Conservation (phyloP, 1,139 yeast genomes). For the Chernovozyma aurita region DNA sequence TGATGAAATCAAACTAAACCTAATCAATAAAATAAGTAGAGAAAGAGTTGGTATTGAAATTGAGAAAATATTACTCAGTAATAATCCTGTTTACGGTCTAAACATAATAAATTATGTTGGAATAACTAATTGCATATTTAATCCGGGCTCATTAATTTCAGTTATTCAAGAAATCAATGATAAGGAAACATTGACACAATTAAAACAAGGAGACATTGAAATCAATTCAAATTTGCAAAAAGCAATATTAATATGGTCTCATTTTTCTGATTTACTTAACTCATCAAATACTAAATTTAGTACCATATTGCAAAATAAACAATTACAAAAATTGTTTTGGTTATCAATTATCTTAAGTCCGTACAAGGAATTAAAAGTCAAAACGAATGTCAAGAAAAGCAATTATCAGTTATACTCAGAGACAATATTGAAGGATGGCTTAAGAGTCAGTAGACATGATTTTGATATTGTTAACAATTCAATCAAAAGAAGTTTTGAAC, state of each 20-base stretch:
- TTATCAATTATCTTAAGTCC: conserved; percentile 45
- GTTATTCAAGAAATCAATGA: conserved; percentile 18
- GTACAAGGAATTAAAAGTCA: conserved; percentile 37
- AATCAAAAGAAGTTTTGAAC: conserved; percentile 14
- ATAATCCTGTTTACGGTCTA: conserved; percentile 62
- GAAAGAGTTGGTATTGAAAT: conserved; percentile 90
- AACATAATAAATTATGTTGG: conserved; percentile 50
- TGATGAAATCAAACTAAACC: conserved; percentile 51
- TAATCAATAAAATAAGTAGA: conserved; percentile 72
- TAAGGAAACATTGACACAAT: neutral
- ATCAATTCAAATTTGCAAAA: neutral
- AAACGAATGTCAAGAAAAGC: conserved; percentile 34
- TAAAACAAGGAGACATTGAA: neutral
- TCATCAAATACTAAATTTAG: neutral
- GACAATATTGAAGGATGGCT: conserved; percentile 49
- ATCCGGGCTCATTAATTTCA: conserved; percentile 27
- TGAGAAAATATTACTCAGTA: conserved; percentile 65
- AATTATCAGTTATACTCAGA: conserved; percentile 22
- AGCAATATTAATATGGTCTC: neutral
- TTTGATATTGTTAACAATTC: conserved; percentile 48
- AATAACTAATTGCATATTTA: conserved; percentile 58
- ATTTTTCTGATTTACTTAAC: neutral
- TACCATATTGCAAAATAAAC: conserved; percentile 11
- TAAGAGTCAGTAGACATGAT: conserved; percentile 59
- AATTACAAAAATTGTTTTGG: conserved; percentile 39